Conservation (phyloP, 2,329 filamentous ascomycete genomes). For the Dothistroma pini region DNA sequence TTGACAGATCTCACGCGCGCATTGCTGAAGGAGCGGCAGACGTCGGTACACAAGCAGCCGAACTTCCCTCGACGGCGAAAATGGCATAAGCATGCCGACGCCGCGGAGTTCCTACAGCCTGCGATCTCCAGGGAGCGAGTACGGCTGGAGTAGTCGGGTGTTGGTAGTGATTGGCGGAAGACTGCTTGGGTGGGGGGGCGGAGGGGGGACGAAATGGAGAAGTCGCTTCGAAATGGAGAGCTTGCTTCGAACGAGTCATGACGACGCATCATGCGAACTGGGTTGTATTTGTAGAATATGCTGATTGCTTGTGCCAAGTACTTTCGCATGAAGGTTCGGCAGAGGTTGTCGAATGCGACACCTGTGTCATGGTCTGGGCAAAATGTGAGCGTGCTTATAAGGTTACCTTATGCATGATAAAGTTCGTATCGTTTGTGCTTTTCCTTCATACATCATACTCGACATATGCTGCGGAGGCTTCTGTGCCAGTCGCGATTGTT, state of each 20-base stretch:
- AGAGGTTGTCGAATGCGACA: no score
- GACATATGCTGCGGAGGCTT: background rate
- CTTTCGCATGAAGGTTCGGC: background rate
- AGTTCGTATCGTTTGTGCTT: background rate
- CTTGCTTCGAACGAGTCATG: background rate
- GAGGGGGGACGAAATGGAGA: no score
- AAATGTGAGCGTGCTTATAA: background rate
- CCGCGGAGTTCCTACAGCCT: constrained; percentile 16
- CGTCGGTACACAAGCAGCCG: constrained; percentile 17
- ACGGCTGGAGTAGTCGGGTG: background rate
- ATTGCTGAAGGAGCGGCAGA: constrained; percentile 13
- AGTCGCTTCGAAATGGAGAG: background rate
- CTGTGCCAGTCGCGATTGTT: background rate
- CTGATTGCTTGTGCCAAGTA: background rate
- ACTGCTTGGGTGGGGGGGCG: background rate
- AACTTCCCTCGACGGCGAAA: constrained; percentile 17
- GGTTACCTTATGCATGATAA: background rate
- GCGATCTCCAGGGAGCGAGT: constrained; percentile 7
- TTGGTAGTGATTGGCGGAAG: background rate
- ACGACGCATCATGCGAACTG: background rate
- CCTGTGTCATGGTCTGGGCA: background rate
- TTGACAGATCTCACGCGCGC: constrained; percentile 19
- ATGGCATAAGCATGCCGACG: constrained; percentile 19
- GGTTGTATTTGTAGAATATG: background rate
- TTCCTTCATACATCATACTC: background rate